Evolutionary conservation across 495 filamentous ascomycete genomes (phyloP).

Genomic region (Chaetomidium leptoderma): DNA sequence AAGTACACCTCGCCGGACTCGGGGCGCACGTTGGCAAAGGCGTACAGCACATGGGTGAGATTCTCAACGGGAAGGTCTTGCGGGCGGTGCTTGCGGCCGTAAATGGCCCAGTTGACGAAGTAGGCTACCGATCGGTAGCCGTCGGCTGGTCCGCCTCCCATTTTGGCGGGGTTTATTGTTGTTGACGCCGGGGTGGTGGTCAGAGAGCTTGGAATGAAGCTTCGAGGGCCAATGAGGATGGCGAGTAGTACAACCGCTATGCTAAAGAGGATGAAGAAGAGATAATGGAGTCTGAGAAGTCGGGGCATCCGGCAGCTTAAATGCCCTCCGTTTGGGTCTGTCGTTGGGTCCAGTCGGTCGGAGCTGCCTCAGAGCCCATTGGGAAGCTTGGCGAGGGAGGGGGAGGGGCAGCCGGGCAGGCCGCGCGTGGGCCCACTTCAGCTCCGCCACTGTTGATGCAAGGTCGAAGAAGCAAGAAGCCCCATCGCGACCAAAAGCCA

Average conservation of each 20-base stretch:
- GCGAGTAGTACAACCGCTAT: background rate
- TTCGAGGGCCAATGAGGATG: background rate
- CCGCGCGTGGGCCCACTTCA: background rate
- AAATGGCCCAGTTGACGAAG: conserved; percentile 94
- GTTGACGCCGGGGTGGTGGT: conserved; percentile 5
- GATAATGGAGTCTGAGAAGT: background rate
- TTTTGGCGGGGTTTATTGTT: conserved; percentile 21
- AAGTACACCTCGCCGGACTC: conserved; percentile 64
- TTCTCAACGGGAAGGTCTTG: conserved; percentile 84
- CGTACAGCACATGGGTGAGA: conserved; percentile 83
- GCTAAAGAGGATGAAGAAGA: background rate
- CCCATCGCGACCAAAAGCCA: too few relatives aligned
- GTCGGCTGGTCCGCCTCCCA: conserved; percentile 41
- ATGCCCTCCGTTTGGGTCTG: background rate
- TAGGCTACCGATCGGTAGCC: conserved; percentile 72
- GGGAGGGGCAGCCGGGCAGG: conserved; percentile 6
- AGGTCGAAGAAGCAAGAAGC: too few relatives aligned
- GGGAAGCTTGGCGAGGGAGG: conserved; percentile 4
- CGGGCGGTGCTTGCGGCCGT: conserved; percentile 79
- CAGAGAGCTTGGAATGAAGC: background rate
- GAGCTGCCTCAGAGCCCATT: conserved; percentile 8
- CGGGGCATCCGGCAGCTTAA: conserved; percentile 5
- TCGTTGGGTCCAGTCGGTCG: background rate
- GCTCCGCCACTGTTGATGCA: conserved; percentile 13
- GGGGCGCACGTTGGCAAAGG: conserved; percentile 63